phyloP scores from a whole-genome alignment of 2,329 filamentous ascomycete genomes.

The Basipetospora chlamydospora region DNA sequence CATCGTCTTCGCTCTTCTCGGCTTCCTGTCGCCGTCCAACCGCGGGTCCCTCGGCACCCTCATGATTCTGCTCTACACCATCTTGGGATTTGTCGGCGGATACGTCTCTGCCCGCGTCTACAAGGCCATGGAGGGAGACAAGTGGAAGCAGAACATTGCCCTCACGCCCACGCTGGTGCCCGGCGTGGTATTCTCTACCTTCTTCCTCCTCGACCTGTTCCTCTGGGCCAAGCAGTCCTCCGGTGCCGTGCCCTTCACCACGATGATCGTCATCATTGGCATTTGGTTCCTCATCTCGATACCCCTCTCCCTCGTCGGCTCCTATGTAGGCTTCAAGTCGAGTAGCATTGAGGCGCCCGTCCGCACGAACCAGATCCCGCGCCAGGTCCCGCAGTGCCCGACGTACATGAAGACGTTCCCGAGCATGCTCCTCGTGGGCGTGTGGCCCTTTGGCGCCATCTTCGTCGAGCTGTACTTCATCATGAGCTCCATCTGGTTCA shows the following conservation, averaged over 20 bases:
- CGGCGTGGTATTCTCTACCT: slow-evolving; percentile 68
- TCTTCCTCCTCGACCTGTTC: slow-evolving; percentile 93
- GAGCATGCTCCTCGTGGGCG: slow-evolving; percentile 80
- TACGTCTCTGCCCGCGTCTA: slow-evolving; percentile 85
- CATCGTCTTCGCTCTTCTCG: slow-evolving; percentile 82
- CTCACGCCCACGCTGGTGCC: slow-evolving; percentile 79
- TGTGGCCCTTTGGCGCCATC: slow-evolving; percentile 89
- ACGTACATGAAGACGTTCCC: slow-evolving; percentile 78
- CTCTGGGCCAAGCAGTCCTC: slow-evolving; percentile 88
- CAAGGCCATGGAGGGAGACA: slow-evolving; percentile 82
- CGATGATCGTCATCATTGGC: slow-evolving; percentile 82
- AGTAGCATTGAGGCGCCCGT: slow-evolving; percentile 62
- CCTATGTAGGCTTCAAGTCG: slow-evolving; percentile 83
- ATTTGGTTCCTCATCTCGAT: slow-evolving; percentile 98
- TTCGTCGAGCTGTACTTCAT: slow-evolving; percentile 99
- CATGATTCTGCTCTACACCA: slow-evolving; percentile 82
- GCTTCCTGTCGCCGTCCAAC: slow-evolving; percentile 90
- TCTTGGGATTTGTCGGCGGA: slow-evolving; percentile 84
- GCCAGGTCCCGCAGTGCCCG: slow-evolving; percentile 76
- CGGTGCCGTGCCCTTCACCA: slow-evolving; percentile 88
- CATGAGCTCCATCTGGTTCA: slow-evolving; percentile 98
- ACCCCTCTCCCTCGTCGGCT: slow-evolving; percentile 76
- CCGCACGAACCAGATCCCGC: slow-evolving; percentile 92
- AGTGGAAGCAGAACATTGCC: slow-evolving; percentile 87
- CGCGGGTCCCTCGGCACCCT: slow-evolving; percentile 87